These are phyloP conservation scores for Globisporangium irregulare DNA, from an alignment of 352 stramenopile genomes.

Conservation along the genomic window DNA sequence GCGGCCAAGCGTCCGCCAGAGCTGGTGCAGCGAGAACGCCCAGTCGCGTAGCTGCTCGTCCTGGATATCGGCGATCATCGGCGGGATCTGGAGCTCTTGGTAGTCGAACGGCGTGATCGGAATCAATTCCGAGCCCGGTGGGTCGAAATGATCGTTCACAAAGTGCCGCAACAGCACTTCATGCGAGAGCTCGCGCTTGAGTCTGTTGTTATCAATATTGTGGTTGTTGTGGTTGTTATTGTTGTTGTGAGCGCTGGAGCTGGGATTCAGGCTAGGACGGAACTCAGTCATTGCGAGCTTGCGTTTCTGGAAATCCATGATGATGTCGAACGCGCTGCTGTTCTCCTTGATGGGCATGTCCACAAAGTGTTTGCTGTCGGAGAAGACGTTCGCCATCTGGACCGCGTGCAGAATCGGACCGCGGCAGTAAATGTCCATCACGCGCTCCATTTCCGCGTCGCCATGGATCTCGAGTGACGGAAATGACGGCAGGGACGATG, in stretches of 20 bases:
- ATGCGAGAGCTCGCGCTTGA: constrained; percentile 20
- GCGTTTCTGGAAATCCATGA: constrained; percentile 63
- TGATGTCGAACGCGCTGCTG: constrained; percentile 64
- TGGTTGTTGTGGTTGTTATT: too few species aligned
- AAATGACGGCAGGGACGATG: constrained; percentile 1
- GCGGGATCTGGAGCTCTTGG: constrained; percentile 44
- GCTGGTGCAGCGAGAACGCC: constrained; percentile 62
- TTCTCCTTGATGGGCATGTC: constrained; percentile 90
- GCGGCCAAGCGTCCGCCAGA: constrained; percentile 75
- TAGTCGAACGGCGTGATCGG: constrained; percentile 71
- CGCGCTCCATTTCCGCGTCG: constrained; percentile 47
- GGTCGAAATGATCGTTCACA: constrained; percentile 80
- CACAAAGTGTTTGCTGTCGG: constrained; percentile 92
- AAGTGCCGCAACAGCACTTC: constrained; percentile 55
- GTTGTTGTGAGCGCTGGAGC: neutral
- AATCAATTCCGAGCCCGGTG: constrained; percentile 69
- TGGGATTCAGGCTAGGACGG: constrained; percentile 4
- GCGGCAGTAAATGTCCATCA: constrained; percentile 76
- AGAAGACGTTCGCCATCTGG: constrained; percentile 76
- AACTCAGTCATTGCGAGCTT: constrained; percentile 58
- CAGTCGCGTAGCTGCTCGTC: constrained; percentile 53
- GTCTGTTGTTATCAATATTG: neutral
- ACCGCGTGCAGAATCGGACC: constrained; percentile 64
- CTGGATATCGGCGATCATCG: constrained; percentile 53
- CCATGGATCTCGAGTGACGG: constrained; percentile 25